Conservation (phyloP, 768 basidiomycete species). For the Rhizopogon vinicolor region DNA sequence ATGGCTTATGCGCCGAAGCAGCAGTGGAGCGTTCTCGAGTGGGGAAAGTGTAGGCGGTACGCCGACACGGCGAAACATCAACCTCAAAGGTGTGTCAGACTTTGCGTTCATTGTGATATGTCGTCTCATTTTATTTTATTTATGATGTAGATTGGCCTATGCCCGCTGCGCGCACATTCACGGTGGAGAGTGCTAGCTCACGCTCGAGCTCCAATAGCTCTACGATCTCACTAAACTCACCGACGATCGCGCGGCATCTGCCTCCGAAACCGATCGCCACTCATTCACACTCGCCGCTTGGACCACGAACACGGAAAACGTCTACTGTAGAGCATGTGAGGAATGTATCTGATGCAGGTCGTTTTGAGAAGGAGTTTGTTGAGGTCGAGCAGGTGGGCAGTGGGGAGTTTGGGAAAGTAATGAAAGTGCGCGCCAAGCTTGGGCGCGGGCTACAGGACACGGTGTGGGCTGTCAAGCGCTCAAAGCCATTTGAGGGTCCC, state of each 20-base stretch:
- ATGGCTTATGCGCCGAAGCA: constrained; percentile 72
- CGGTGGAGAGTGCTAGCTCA: constrained; percentile 48
- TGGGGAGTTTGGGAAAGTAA: constrained; percentile 92
- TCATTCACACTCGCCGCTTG: not conserved
- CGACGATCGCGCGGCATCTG: constrained; percentile 35
- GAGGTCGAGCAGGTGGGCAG: constrained; percentile 81
- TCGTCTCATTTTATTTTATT: not conserved
- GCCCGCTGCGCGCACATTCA: constrained; percentile 40
- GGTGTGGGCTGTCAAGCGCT: constrained; percentile 90
- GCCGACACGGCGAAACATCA: constrained; percentile 54
- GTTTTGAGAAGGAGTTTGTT: constrained; percentile 78
- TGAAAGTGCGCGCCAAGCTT: constrained; percentile 73
- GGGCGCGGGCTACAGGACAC: constrained; percentile 29
- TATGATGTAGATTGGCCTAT: constrained; percentile 47
- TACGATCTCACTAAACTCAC: constrained; percentile 40
- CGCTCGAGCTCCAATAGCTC: constrained; percentile 55
- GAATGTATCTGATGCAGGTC: constrained; percentile 46
- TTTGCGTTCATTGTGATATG: not conserved
- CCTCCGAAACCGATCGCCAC: constrained; percentile 13
- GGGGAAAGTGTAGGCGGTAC: constrained; percentile 61
- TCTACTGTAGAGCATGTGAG: constrained; percentile 12
- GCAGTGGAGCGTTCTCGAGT: constrained; percentile 78
- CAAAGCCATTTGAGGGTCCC: constrained; percentile 85
- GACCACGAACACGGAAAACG: constrained; percentile 15
- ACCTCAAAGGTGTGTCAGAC: constrained; percentile 26